Conservation (phyloP, 805 yeast genomes). For the Spathaspora girioi region DNA sequence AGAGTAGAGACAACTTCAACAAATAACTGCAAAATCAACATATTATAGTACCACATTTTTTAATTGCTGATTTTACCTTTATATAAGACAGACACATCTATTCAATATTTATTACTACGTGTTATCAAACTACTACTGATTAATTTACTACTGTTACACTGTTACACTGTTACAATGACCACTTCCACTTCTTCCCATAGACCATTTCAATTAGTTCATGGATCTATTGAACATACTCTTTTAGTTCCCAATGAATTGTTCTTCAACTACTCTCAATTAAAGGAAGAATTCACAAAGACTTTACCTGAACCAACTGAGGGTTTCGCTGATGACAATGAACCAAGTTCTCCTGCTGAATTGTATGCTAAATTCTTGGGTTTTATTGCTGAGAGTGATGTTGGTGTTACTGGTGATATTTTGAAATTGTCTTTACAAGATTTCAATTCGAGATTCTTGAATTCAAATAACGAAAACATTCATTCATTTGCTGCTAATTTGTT, state of each 20-base stretch:
- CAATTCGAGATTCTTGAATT: conserved; percentile 64
- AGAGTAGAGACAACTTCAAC: not conserved
- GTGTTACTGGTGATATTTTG: conserved; percentile 56
- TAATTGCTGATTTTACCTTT: not conserved
- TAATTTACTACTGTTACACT: not conserved
- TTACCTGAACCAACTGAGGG: conserved; percentile 83
- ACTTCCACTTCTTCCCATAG: conserved; percentile 33
- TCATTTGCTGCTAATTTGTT: conserved; percentile 75
- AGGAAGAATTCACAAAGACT: conserved; percentile 76
- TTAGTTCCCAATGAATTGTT: conserved; percentile 81
- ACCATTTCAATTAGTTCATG: conserved; percentile 82
- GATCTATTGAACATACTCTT: conserved; percentile 82
- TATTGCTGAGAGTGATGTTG: conserved; percentile 42
- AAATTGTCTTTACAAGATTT: conserved; percentile 74
- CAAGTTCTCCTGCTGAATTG: conserved; percentile 80
- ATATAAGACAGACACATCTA: not conserved
- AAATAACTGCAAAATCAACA: not conserved
- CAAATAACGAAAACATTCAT: conserved; percentile 65
- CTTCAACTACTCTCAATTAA: conserved; percentile 79
- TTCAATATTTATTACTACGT: too few relatives aligned
- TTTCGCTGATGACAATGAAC: conserved; percentile 82
- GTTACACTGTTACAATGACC: not conserved
- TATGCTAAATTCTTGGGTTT: conserved; percentile 81
- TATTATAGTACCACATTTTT: not conserved
- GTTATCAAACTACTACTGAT: too few relatives aligned